A percentile compares a stretch with the other conserved stretches of the same genome.
phyloP scores from a whole-genome alignment of 495 filamentous ascomycete genomes.

The Neurospora sp. region DNA sequence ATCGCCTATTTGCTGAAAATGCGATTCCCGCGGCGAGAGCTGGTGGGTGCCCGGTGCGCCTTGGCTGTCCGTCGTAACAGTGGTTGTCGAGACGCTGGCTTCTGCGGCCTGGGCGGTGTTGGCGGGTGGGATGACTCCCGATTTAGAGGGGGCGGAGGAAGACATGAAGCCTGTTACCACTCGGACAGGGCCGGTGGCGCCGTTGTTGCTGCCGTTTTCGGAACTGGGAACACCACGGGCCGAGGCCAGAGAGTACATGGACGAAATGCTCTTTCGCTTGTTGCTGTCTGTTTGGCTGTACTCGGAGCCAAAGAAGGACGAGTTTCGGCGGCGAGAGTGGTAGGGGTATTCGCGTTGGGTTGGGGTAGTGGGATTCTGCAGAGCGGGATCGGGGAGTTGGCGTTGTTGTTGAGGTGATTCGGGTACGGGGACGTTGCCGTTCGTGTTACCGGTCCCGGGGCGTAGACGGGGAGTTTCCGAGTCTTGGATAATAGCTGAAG shows the following conservation, averaged over 20 bases:
- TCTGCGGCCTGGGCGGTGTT: constrained; percentile 31
- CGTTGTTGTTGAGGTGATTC: constrained; percentile 9
- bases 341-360: neutral
- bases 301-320: constrained; percentile 24
- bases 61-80: constrained; percentile 42
- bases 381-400: constrained; percentile 35
- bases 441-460: constrained; percentile 15
- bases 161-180: constrained; percentile 29
- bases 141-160: constrained; percentile 10
- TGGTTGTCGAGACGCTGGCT: constrained; percentile 42
- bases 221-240: constrained; percentile 38
- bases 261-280: constrained; percentile 56
- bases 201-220: constrained; percentile 31
- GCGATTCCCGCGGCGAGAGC: constrained; percentile 32
- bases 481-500: constrained; percentile 26
- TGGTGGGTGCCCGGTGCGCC: constrained; percentile 28
- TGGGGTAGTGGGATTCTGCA: constrained; percentile 15
- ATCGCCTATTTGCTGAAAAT: constrained; percentile 25
- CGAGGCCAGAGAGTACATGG: constrained; percentile 53
- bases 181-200: constrained; percentile 17
- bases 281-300: constrained; percentile 26
- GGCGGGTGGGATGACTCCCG: constrained; percentile 19
- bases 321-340: constrained; percentile 17
- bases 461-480: constrained; percentile 32
- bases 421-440: constrained; percentile 10